Evolutionary conservation across 2,329 filamentous ascomycete species (phyloP).

Genomic region (Calonectria crousiana): DNA sequence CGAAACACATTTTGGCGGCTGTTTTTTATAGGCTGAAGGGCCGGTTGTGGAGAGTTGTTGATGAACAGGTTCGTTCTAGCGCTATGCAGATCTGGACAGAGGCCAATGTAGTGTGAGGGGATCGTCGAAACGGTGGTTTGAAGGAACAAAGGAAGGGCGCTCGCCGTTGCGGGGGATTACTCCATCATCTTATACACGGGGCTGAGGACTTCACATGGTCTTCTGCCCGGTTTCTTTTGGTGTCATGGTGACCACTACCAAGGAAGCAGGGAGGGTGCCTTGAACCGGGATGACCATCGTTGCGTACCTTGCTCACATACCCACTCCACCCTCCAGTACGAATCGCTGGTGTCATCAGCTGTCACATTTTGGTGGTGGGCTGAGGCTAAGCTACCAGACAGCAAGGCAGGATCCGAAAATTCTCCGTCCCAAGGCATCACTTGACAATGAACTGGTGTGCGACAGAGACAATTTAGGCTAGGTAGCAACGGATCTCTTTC

Average conservation of each 20-base stretch:
- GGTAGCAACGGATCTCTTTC: conserved; percentile 10
- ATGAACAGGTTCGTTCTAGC: neutral
- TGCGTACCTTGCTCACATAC: conserved; percentile 32
- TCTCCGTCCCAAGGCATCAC: neutral
- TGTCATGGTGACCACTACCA: conserved; percentile 38
- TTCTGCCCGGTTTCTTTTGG: conserved; percentile 44
- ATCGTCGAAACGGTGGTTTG: conserved; percentile 2
- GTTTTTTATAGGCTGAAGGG: neutral
- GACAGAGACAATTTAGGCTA: conserved; percentile 7
- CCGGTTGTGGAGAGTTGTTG: neutral
- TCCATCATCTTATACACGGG: conserved; percentile 41
- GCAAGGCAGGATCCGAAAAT: neutral
- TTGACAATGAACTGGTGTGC: neutral
- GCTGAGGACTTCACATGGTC: conserved; percentile 33
- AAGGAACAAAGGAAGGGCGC: conserved; percentile 8
- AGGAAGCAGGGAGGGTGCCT: conserved; percentile 38
- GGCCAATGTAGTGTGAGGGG: conserved; percentile 1
- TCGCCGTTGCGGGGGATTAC: conserved; percentile 24
- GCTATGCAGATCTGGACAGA: neutral
- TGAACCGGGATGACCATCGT: conserved; percentile 35
- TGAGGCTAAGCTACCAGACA: neutral
- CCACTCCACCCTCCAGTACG: conserved; percentile 32
- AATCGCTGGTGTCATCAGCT: neutral
- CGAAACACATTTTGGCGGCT: conserved; percentile 63
- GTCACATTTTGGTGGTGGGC: conserved; percentile 6